Evolutionary conservation across 257 asterid genomes (phyloP), one percentile per base, ranked within the genome.

Genomic region (Solanum paucissectum): DNA sequence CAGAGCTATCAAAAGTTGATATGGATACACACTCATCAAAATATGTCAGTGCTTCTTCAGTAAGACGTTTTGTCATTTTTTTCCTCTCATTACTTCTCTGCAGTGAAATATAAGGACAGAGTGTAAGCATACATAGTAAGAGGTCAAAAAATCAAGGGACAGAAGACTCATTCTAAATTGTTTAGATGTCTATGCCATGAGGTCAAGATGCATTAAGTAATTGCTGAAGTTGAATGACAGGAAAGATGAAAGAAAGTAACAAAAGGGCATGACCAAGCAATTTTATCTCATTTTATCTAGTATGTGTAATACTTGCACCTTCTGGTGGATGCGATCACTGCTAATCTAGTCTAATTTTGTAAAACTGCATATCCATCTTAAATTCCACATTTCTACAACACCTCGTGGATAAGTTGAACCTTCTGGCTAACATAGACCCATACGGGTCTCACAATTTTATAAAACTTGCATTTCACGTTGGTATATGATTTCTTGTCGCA

Each of bases 1-100:
- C 99, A 32, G 99, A 96, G 90, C 98, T 94, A 91, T 96, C 99
- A 88, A 95, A 96, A 87, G 98, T 96, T 83, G 99, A 95, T 84
- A 95, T 89, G 87, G 99, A 95, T 84, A 96, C 97, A 85, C 98
- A 96, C 91, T 95, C 99, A 89, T 96, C 98, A 89, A 95, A 96
- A 89, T 94, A 96, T 62, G 98, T 89, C 97, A 94, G 89, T 85
- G 99, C 99, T 91, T 96, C 98, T 85, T 96, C 98, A n/a, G 93
- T 92, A 86, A 95, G 99, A 89, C 93, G 92, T 66, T 90, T 94
- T 2, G 98, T 94, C 92, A 94, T 94, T 87, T 87, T 91, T 88
- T 92, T 96, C 87, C 98, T 94, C 90, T 95, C 98, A 79, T 89
- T 94, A 94, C 98, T 96, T 82, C 93, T 89, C 99, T 96, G 94